These are phyloP conservation scores for Thuidium tamariscinum DNA, from an alignment of 225 moss, liverwort and hornwort genomes.

Conservation along the genomic window DNA sequence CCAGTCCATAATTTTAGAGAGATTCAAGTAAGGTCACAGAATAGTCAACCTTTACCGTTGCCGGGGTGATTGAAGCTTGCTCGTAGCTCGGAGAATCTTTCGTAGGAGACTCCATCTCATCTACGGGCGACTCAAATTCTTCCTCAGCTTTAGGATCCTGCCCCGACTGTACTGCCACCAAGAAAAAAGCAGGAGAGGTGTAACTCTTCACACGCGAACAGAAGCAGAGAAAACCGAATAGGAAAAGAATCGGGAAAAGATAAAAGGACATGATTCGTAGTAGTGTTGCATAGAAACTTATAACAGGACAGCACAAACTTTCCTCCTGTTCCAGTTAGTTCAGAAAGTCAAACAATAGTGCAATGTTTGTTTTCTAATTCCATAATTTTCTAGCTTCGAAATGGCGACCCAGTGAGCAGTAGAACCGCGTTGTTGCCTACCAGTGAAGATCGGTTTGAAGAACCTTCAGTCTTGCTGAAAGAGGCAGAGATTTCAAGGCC, in stretches of 20 bases:
- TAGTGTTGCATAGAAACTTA: not conserved
- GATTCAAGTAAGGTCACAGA: not conserved
- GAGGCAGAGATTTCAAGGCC: constrained; percentile 7
- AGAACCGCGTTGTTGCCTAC: constrained; percentile 4
- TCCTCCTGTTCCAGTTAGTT: not conserved
- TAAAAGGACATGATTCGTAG: not conserved
- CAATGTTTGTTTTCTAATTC: not conserved
- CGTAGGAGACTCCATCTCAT: not conserved
- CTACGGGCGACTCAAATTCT: constrained; percentile 8
- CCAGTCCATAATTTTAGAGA: not conserved
- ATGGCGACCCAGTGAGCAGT: not conserved
- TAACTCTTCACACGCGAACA: not conserved
- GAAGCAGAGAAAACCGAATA: not conserved
- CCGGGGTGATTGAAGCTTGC: not conserved
- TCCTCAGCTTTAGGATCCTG: constrained; percentile 26
- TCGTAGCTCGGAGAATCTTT: constrained; percentile 3
- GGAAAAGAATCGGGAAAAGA: not conserved
- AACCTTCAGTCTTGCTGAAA: constrained; percentile 19
- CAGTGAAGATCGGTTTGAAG: constrained; percentile 45
- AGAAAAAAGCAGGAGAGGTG: constrained; percentile 23
- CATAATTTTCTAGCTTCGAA: not conserved
- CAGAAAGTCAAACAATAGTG: not conserved
- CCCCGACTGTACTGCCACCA: constrained; percentile 43
- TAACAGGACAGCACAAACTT: not conserved
- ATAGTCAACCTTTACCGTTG: not conserved